Evolutionary conservation across 768 basidiomycete species (phyloP), one percentile per base, ranked within the genome.

Genomic region (Chalciporus pseudorubinellus): DNA sequence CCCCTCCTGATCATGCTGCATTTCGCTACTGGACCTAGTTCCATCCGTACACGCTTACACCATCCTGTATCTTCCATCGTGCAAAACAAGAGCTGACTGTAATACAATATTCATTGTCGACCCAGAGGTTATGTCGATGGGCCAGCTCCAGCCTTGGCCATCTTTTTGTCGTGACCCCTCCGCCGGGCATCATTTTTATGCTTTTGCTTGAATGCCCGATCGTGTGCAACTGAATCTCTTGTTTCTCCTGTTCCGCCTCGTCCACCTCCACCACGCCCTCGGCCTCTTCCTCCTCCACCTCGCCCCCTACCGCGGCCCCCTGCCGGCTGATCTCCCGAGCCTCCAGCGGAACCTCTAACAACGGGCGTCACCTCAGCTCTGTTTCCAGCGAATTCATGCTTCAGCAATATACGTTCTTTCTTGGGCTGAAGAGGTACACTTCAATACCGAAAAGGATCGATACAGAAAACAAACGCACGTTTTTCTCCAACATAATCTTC

Each of bases 151-250:
- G 74, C 81, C 52, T 75, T 79, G 10, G 81, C 77, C 88, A 95
- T 84, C 74, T 97, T 97, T 70, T 84, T 89, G 67, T 94, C 94
- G 61, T 91, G 88, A 0, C 91, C 94, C 46, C 89, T 73, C 67
- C 89, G 92, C 28, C 92, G 76, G 53, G 84, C 77, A 61, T 83
- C 84, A 60, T 92, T 93, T 69, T 87, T 91, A 59, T 87, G 81
- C 66, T 82, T 89, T 58, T 87, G 86, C 63, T 88, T 91, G 74
- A 78, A 82, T 1, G 88, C 82, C 39, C 85, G 76, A 48, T 84
- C 85, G 22, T 77, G 75, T 3, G 80, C 71, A 20, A 63, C 67
- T 26, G 70, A 72, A 10, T 67, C 67, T 2, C 66, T 74, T 4
- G 71, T 70, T 9, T 69, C 76, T 0, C 72, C 71, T 11, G 72